Percentiles rank a stretch among this genome's conserved stretches.
These are phyloP conservation scores for Kondoa malvinella DNA, from an alignment of 768 basidiomycete species.

Conservation along the genomic window DNA sequence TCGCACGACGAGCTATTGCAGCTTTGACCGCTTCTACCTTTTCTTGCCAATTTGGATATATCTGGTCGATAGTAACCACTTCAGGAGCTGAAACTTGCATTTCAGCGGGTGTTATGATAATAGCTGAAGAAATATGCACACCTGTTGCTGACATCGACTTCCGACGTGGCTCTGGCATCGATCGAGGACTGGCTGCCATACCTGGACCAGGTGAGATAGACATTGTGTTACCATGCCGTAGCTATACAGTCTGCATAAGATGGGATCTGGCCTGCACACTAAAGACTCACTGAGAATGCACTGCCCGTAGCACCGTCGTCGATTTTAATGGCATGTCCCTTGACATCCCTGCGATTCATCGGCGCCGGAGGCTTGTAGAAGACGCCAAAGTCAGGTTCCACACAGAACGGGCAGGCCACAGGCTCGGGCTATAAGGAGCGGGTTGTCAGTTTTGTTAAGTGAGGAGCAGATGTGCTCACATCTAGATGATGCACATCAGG, in stretches of 20 bases:
- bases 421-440: constrained; percentile 50
- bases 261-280: neutral
- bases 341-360: neutral
- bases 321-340: neutral
- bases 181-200: neutral
- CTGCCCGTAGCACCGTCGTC: neutral
- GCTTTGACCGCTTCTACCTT: constrained; percentile 87
- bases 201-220: neutral
- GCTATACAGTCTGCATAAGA: neutral
- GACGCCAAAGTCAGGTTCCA: constrained; percentile 91
- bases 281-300: neutral
- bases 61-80: constrained; percentile 50
- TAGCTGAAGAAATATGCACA: neutral
- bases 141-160: constrained; percentile 17
- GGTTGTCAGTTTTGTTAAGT: neutral
- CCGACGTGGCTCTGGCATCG: constrained; percentile 10
- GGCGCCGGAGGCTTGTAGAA: constrained; percentile 41
- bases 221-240: neutral
- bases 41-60: constrained; percentile 94
- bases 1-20: constrained; percentile 85
- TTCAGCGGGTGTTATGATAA: neutral
- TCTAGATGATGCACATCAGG: constrained; percentile 88
- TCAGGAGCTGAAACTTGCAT: constrained; percentile 10
- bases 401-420: constrained; percentile 91
- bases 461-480: constrained; percentile 6